A percentile compares a stretch with the other conserved stretches of the same genome.
phyloP scores from a whole-genome alignment of 257 asterid species.

The Anisodus acutangulus region DNA sequence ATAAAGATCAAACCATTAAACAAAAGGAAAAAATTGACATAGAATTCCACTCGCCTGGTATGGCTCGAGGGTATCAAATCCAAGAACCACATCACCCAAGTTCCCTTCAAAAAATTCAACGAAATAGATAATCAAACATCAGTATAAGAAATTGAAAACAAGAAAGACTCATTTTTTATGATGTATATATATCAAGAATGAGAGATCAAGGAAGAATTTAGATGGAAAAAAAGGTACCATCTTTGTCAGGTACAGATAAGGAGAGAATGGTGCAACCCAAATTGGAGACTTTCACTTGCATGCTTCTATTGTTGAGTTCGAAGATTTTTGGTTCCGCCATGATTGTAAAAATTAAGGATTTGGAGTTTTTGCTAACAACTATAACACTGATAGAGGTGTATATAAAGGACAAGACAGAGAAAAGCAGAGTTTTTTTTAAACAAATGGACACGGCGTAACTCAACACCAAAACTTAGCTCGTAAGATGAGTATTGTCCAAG shows the following conservation, averaged over 20 bases:
- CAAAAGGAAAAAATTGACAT: not conserved
- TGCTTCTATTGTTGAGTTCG: constrained; percentile 83
- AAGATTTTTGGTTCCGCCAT: constrained; percentile 89
- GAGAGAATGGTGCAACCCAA: constrained; percentile 95
- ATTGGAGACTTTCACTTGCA: constrained; percentile 72
- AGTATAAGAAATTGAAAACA: not conserved
- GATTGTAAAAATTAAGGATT: not conserved
- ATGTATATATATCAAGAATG: not conserved
- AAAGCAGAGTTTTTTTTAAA: not conserved
- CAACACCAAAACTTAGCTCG: too few species aligned
- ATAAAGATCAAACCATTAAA: constrained; percentile 6
- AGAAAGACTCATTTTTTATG: constrained; percentile 4
- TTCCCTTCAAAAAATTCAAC: constrained; percentile 55
- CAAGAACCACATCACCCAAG: constrained; percentile 93
- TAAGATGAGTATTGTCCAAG: too few species aligned
- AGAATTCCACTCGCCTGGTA: constrained; percentile 57
- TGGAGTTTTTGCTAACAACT: not conserved
- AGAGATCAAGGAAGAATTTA: not conserved
- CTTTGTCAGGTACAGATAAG: constrained; percentile 73
- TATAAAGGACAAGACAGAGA: not conserved
- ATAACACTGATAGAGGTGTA: not conserved
- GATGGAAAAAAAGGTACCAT: constrained; percentile 49
- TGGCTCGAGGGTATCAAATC: constrained; percentile 90
- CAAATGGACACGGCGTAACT: too few species aligned
- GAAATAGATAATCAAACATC: constrained; percentile 24